Evolutionary conservation across 2,329 filamentous ascomycete species (phyloP).

Genomic region (Akanthomyces uredinophilus): DNA sequence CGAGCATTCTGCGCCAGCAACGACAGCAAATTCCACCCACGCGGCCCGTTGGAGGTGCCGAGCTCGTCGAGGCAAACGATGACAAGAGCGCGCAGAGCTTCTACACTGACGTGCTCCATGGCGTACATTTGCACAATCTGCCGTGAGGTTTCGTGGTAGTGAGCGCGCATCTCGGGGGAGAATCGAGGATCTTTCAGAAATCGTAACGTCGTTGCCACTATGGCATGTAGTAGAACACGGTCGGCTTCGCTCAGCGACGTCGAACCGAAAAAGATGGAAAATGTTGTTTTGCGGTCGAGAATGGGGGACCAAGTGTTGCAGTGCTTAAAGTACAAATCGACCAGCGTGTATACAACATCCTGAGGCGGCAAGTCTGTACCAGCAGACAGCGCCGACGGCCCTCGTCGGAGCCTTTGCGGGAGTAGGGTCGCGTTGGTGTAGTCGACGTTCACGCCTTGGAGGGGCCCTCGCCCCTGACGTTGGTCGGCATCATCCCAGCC

Average conservation of each 20-base stretch:
- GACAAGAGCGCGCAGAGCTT: slow-evolving; percentile 35
- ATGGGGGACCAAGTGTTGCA: slow-evolving; percentile 55
- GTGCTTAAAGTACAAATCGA: slow-evolving; percentile 59
- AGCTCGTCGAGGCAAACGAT: slow-evolving; percentile 38
- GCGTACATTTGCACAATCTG: slow-evolving; percentile 37
- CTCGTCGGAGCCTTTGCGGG: slow-evolving; percentile 17
- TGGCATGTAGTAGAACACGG: slow-evolving; percentile 38
- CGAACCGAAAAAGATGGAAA: slow-evolving; percentile 36
- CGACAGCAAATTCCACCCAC: slow-evolving; percentile 37
- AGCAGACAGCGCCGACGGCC: slow-evolving; percentile 29
- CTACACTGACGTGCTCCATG: slow-evolving; percentile 36
- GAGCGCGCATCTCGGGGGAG: slow-evolving; percentile 32
- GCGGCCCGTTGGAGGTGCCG: slow-evolving; percentile 38
- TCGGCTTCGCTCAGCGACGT: slow-evolving; percentile 35
- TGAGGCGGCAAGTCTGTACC: slow-evolving; percentile 52
- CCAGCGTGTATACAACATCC: slow-evolving; percentile 54
- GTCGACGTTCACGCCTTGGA: neutral
- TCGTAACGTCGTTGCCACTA: slow-evolving; percentile 37
- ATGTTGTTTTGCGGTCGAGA: slow-evolving; percentile 38
- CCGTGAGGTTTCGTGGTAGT: slow-evolving; percentile 35
- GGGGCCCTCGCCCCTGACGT: neutral
- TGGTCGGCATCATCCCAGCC: slow-evolving; percentile 11
- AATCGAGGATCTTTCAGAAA: slow-evolving; percentile 37
- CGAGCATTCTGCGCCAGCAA: slow-evolving; percentile 34
- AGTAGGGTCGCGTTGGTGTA: slow-evolving; percentile 1